Percentiles rank a stretch among this genome's conserved stretches.
Evolutionary conservation across 495 filamentous ascomycete species (phyloP).

Genomic region (Xylaria acuta): DNA sequence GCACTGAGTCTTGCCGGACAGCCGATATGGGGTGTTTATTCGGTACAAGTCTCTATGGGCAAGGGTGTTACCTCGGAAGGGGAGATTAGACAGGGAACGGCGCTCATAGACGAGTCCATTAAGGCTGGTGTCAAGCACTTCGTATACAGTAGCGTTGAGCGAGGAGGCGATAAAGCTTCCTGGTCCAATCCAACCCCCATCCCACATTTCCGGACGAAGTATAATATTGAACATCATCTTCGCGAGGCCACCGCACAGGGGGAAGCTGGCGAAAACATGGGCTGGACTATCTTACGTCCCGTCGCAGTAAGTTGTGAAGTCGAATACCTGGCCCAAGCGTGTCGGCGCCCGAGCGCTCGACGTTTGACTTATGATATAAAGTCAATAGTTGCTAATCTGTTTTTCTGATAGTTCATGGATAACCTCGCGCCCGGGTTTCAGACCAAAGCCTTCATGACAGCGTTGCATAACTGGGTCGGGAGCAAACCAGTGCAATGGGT

Average conservation of each 20-base stretch:
- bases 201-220: constrained; percentile 72
- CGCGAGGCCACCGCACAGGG: constrained; percentile 38
- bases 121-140: constrained; percentile 66
- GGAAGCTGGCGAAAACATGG: constrained; percentile 50
- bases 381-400: constrained; percentile 4
- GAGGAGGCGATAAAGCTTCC: constrained; percentile 63
- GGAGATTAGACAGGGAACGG: constrained; percentile 69
- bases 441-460: constrained; percentile 65
- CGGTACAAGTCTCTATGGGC: constrained; percentile 51
- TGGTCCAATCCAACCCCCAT: constrained; percentile 64
- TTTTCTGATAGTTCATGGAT: constrained; percentile 62
- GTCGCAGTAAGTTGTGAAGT: constrained; percentile 43
- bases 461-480: constrained; percentile 53
- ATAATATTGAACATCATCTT: constrained; percentile 69
- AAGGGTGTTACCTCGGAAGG: constrained; percentile 53
- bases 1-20: constrained; percentile 48
- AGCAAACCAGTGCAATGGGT: constrained; percentile 63
- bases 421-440: constrained; percentile 64
- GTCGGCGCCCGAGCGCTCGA: neutral
- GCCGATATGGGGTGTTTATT: constrained; percentile 48
- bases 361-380: neutral
- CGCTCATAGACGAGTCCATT: constrained; percentile 66
- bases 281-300: constrained; percentile 68
- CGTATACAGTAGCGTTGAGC: constrained; percentile 73
- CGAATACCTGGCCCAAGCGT: neutral